Evolutionary conservation across 495 filamentous ascomycete genomes (phyloP).

Genomic region (Neurospora sp.): DNA sequence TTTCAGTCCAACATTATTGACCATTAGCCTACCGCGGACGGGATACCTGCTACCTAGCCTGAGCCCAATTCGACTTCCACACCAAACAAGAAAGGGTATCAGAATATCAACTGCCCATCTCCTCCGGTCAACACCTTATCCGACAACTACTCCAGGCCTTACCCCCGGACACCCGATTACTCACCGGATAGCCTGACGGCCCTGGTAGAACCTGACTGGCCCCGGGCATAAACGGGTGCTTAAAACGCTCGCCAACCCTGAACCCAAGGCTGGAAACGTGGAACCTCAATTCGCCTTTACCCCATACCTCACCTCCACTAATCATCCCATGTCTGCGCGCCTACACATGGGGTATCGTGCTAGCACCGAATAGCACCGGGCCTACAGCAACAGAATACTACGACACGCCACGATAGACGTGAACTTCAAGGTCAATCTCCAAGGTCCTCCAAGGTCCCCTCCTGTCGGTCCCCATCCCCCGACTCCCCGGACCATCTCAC

Average conservation of each 20-base stretch:
- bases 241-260: neutral
- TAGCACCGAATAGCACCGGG: neutral
- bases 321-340: neutral
- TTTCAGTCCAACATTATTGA: neutral
- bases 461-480: neutral
- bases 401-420: neutral
- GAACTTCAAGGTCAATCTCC: neutral
- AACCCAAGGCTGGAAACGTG: neutral
- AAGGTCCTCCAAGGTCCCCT: neutral
- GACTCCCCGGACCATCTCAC: neutral
- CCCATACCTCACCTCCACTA: neutral
- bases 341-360: neutral
- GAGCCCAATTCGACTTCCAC: neutral
- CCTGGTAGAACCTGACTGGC: neutral
- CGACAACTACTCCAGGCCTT: neutral
- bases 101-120: neutral
- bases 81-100: neutral
- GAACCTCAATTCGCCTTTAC: neutral
- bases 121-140: neutral
- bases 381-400: neutral
- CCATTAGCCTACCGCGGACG: neutral
- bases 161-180: neutral
- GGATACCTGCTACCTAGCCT: neutral
- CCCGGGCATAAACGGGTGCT: neutral
- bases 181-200: neutral